Conservation (phyloP, 2,329 filamentous ascomycete species). For the Pestalotiopsis sp. region DNA sequence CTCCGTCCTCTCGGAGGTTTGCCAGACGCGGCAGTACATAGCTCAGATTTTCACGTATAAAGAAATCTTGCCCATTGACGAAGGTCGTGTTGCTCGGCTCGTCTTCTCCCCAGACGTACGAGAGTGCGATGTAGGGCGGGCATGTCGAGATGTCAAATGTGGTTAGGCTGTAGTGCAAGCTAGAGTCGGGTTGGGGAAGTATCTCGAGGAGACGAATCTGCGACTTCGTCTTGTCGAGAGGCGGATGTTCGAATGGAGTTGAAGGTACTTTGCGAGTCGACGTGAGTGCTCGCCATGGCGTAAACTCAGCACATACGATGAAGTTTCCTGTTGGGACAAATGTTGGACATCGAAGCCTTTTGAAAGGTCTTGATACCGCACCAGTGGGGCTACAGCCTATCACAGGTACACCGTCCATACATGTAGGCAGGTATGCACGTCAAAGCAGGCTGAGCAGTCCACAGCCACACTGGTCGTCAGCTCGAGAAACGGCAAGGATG, state of each 20-base stretch:
- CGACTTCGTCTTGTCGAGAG: neutral
- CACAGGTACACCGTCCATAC: no score
- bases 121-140: neutral
- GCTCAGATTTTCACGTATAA: neutral
- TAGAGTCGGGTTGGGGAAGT: neutral
- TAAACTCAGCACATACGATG: no score
- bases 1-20: accelerated
- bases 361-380: no score
- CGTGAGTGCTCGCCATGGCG: no score
- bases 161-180: neutral
- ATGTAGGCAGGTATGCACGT: no score
- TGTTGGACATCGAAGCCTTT: no score
- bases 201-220: neutral
- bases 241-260: neutral
- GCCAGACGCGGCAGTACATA: neutral
- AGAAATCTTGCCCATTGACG: neutral
- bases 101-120: neutral
- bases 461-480: no score
- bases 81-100: neutral
- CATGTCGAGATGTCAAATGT: neutral
- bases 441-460: no score
- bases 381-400: no score
- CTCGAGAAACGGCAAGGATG: no score
- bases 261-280: no score
- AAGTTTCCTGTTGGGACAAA: no score